A percentile compares a stretch with the other conserved stretches of the same genome.
Evolutionary conservation across 331 rosid species (phyloP).

Genomic region (Arachis monticola): DNA sequence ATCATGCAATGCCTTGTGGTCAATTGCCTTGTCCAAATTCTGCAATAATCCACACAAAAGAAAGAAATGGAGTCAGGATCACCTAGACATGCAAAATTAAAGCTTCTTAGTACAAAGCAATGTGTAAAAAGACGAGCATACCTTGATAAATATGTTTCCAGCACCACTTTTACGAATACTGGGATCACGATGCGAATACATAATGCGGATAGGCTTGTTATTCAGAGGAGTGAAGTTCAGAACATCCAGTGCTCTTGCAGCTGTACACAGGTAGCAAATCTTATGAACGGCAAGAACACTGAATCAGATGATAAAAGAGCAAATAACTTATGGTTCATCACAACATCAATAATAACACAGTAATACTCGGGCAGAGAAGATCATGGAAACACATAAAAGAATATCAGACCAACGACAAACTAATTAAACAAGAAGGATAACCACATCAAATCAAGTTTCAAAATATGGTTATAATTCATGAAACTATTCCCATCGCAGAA

Average conservation of each 20-base stretch:
- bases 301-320: not conserved
- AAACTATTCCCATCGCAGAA: conserved; percentile 6
- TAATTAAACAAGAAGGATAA: not conserved
- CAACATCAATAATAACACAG: conserved; percentile 1
- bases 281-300: conserved; percentile 15
- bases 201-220: conserved; percentile 81
- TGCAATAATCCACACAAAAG: conserved; percentile 45
- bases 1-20: conserved; percentile 93
- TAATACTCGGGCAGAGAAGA: conserved; percentile 1
- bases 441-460: not conserved
- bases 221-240: conserved; percentile 89
- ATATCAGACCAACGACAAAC: not conserved
- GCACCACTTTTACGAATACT: conserved; percentile 90
- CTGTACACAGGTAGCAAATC: conserved; percentile 48
- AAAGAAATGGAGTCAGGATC: conserved; percentile 27
- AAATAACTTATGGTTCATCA: not conserved
- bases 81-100: conserved; percentile 23
- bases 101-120: conserved; percentile 13
- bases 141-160: conserved; percentile 97
- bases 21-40: conserved; percentile 94
- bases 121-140: conserved; percentile 30
- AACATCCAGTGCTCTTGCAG: conserved; percentile 91
- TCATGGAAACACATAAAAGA: not conserved
- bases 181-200: conserved; percentile 98
- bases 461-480: not conserved